A percentile compares a stretch with the other conserved stretches of the same genome.
Evolutionary conservation across 768 basidiomycete genomes (phyloP).

Genomic region (Coprinopsis strossmayeri): DNA sequence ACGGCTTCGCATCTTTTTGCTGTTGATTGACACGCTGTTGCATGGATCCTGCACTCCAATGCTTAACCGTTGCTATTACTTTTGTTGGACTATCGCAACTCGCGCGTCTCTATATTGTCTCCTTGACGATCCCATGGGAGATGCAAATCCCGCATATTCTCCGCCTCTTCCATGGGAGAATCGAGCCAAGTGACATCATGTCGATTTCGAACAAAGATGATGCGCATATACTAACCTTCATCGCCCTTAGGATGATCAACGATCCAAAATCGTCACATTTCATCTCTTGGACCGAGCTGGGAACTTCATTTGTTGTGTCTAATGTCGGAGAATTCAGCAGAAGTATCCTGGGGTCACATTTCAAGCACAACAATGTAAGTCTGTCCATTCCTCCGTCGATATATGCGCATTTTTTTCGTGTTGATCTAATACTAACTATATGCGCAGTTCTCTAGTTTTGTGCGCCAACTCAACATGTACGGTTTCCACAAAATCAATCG

Average conservation of each 20-base stretch:
- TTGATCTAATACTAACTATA: too few species aligned
- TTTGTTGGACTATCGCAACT: too few species aligned
- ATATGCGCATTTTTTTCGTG: too few species aligned
- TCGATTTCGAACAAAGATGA: not conserved
- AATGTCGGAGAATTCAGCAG: constrained; percentile 84
- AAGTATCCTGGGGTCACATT: constrained; percentile 79
- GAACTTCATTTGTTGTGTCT: constrained; percentile 80
- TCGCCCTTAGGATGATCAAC: constrained; percentile 69
- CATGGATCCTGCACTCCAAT: too few species aligned
- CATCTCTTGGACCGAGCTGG: constrained; percentile 78
- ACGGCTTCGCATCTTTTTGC: not conserved
- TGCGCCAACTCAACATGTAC: constrained; percentile 94
- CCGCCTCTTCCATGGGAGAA: too few species aligned
- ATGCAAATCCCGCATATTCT: too few species aligned
- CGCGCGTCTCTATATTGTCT: constrained; percentile 8
- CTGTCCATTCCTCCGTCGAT: constrained; percentile 4
- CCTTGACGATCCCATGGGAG: not conserved
- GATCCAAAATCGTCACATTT: constrained; percentile 75
- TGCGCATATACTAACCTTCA: not conserved
- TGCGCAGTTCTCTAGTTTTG: constrained; percentile 95
- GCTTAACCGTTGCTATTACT: too few species aligned
- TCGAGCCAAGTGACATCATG: constrained; percentile 11
- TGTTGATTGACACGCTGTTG: not conserved
- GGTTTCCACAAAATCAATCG: constrained; percentile 94
- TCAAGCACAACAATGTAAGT: constrained; percentile 85